These are phyloP conservation scores for Neurospora africana DNA, from an alignment of 495 filamentous ascomycete species.

Conservation along the genomic window DNA sequence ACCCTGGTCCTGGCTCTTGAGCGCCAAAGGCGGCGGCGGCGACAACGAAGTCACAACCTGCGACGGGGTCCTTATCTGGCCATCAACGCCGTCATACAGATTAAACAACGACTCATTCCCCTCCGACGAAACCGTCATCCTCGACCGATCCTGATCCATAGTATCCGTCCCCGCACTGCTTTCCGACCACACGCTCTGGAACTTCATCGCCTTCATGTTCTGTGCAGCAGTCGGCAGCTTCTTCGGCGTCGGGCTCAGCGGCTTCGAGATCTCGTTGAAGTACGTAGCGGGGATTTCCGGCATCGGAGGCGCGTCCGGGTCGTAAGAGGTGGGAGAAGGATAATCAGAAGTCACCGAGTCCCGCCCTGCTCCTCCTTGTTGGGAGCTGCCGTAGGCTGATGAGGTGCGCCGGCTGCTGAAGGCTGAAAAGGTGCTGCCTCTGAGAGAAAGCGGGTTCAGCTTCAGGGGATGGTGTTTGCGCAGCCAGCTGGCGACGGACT, in stretches of 20 bases:
- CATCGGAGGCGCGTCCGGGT: background rate
- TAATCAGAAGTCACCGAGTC: background rate
- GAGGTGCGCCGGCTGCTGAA: background rate
- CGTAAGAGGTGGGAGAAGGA: background rate
- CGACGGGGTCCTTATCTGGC: background rate
- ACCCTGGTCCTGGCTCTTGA: background rate
- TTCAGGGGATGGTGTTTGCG: conserved; percentile 13
- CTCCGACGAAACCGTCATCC: background rate
- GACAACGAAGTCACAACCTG: background rate
- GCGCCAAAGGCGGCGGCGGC: background rate
- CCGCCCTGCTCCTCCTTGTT: background rate
- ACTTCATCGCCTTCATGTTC: background rate
- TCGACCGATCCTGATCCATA: background rate
- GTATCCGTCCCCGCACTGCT: background rate
- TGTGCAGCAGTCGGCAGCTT: background rate
- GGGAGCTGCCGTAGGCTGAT: background rate
- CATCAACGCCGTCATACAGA: background rate
- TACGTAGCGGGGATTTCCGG: background rate
- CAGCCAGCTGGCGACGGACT: conserved; percentile 15
- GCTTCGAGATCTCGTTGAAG: background rate
- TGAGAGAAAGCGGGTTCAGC: conserved; percentile 9
- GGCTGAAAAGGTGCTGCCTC: conserved; percentile 3
- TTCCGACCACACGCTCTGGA: background rate
- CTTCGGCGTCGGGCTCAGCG: background rate
- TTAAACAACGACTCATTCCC: background rate